Evolutionary conservation across 108 stramenopile species (phyloP), one percentile per base, ranked within the genome.

Genomic region (Parietichytrium sp.): DNA sequence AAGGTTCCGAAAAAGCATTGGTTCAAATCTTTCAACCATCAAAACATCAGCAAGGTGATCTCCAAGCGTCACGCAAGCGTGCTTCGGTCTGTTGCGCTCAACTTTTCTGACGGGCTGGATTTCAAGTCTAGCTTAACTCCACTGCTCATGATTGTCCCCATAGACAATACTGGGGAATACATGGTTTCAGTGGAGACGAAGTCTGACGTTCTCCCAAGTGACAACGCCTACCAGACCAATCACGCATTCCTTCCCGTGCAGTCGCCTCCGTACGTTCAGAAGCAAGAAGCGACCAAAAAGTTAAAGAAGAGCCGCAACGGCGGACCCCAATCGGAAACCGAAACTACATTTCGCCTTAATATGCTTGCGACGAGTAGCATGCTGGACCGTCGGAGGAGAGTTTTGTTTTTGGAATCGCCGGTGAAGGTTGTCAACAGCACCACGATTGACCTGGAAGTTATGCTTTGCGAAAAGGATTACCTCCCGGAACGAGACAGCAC

Each of bases 31-130:
- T 45, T 72, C 20, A 72, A 72, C 20, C 61, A 42, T 6, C 45
- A 72, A n/a, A 42, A 72, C 38, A 72, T 72, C 61, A 72, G 45
- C 61, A 72, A 72, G 61, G 25, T 33, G 10, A 72, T 72, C 42
- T 72, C 61, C 33, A 18, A 33, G 6, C 36, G 45, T 33, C 33
- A 20, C 10, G 36, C 10, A 33, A 72, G 38, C 0, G 45, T 45
- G 61, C 61, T 72, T 33, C 61, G 61, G 29, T 33, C 61, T 8
- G 61, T 72, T n/a, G 61, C 61, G 45, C 38, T 72, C 42, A 42
- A 72, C 61, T 72, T 72, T 20, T 72, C 61, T n/a, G 38, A n/a
- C 6, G 61, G 61, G 6, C 33, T 72, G 8, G 61, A 72, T 2
- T 72, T 72, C 25, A 38, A 33, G 23, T 23, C 4, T 3, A 33